These are phyloP conservation scores for Dendrobium huoshanense DNA, from an alignment of 106 monocot species.

Conservation along the genomic window DNA sequence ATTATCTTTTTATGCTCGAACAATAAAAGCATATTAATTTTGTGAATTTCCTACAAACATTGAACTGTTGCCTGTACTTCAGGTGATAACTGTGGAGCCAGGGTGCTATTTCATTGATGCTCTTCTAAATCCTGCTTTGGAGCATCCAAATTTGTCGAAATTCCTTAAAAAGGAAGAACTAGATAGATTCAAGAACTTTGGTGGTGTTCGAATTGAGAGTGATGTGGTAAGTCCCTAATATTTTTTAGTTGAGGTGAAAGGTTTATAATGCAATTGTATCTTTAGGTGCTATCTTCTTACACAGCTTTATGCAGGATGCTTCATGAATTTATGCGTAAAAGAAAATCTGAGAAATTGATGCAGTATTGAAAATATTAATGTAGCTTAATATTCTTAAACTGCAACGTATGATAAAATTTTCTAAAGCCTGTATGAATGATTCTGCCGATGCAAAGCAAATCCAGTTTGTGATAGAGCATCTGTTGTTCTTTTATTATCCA, in stretches of 20 bases:
- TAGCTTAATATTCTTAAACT: not conserved
- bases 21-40: not conserved
- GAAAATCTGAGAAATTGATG: not conserved
- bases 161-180: conserved; percentile 56
- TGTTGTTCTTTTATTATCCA: not conserved
- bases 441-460: no score
- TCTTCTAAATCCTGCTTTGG: conserved; percentile 59
- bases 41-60: not conserved
- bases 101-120: conserved; percentile 97
- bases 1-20: not conserved
- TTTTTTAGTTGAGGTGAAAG: not conserved
- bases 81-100: conserved; percentile 98
- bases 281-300: not conserved
- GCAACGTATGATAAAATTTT: no score
- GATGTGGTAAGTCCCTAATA: conserved; percentile 58
- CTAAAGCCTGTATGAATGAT: no score
- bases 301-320: not conserved
- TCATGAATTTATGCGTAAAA: not conserved
- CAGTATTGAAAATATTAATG: not conserved
- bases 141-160: conserved; percentile 48
- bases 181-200: conserved; percentile 57
- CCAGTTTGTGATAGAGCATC: not conserved
- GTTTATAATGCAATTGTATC: not conserved
- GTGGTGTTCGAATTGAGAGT: conserved; percentile 97
- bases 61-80: conserved; percentile 7